Evolutionary conservation across 179 eudicot species (phyloP).

Genomic region (Beta macrorhiza): DNA sequence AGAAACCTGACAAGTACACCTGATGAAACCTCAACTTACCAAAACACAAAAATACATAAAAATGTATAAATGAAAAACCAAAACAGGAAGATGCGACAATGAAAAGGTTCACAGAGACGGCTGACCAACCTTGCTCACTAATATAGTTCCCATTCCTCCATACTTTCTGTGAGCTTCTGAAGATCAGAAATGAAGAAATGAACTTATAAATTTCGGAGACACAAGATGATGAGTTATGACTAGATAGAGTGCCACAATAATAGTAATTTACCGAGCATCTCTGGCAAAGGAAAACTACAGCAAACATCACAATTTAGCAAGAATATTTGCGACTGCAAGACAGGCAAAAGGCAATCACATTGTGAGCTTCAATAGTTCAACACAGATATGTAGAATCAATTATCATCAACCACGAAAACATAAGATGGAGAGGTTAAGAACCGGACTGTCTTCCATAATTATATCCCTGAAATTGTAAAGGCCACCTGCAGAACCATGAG

Average conservation of each 20-base stretch:
- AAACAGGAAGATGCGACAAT: not conserved
- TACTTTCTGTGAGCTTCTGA: conserved; percentile 83
- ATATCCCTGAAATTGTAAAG: conserved; percentile 78
- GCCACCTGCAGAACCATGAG: conserved; percentile 97
- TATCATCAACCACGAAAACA: not conserved
- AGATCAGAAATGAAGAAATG: conserved; percentile 20
- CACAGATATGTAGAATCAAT: not conserved
- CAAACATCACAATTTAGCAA: conserved; percentile 88
- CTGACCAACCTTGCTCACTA: conserved; percentile 76
- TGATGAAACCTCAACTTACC: not conserved
- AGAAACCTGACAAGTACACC: conserved; percentile 37
- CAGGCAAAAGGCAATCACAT: conserved; percentile 11
- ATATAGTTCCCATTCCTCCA: conserved; percentile 90
- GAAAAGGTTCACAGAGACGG: conserved; percentile 11
- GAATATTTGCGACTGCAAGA: conserved; percentile 85
- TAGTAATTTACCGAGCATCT: conserved; percentile 69
- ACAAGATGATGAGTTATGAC: conserved; percentile 1
- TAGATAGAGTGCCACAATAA: conserved; percentile 6
- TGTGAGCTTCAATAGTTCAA: conserved; percentile 5
- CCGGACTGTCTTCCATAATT: conserved; percentile 93
- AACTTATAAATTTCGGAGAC: not conserved
- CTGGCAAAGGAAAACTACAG: conserved; percentile 81
- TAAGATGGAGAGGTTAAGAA: conserved; percentile 23
- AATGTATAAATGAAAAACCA: not conserved
- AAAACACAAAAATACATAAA: not conserved